phyloP scores from a whole-genome alignment of 345 rosid species.

The Dipteronia sinensis region DNA sequence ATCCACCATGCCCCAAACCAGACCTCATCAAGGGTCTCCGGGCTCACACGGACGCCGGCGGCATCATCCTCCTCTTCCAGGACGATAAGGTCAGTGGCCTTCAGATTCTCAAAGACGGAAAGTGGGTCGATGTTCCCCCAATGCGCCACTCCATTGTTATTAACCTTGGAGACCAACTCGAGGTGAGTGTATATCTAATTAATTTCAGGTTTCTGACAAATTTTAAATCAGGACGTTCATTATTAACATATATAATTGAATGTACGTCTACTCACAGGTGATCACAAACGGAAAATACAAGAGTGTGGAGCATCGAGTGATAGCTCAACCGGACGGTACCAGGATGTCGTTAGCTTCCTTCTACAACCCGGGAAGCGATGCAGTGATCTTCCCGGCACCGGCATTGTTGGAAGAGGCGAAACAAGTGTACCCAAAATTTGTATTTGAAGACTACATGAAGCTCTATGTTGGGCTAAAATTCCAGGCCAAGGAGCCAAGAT shows the following conservation, averaged over 20 bases:
- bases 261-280: slow-evolving; percentile 40
- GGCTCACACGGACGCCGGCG: slow-evolving; percentile 99
- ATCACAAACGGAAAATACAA: slow-evolving; percentile 92
- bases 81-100: slow-evolving; percentile 91
- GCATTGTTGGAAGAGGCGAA: slow-evolving; percentile 57
- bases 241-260: too few relatives aligned
- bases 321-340: slow-evolving; percentile 71
- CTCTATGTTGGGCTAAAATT: slow-evolving; percentile 73
- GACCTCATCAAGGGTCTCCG: slow-evolving; percentile 88
- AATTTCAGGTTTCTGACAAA: background rate
- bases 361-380: slow-evolving; percentile 90
- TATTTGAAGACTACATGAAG: slow-evolving; percentile 92
- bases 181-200: slow-evolving; percentile 38
- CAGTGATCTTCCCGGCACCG: slow-evolving; percentile 82
- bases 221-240: too few relatives aligned
- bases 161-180: slow-evolving; percentile 93
- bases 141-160: slow-evolving; percentile 89
- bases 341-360: slow-evolving; percentile 94
- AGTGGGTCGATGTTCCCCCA: slow-evolving; percentile 94
- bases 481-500: slow-evolving; percentile 91
- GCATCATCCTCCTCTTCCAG: slow-evolving; percentile 86
- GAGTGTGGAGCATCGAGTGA: slow-evolving; percentile 85
- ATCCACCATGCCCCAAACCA: slow-evolving; percentile 97
- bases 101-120: slow-evolving; percentile 86
- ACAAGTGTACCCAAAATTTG: slow-evolving; percentile 67